Percentiles rank a stretch among this genome's conserved stretches.
These are phyloP conservation scores for Xylaria longipes DNA, from an alignment of 495 filamentous ascomycete genomes.

Conservation along the genomic window DNA sequence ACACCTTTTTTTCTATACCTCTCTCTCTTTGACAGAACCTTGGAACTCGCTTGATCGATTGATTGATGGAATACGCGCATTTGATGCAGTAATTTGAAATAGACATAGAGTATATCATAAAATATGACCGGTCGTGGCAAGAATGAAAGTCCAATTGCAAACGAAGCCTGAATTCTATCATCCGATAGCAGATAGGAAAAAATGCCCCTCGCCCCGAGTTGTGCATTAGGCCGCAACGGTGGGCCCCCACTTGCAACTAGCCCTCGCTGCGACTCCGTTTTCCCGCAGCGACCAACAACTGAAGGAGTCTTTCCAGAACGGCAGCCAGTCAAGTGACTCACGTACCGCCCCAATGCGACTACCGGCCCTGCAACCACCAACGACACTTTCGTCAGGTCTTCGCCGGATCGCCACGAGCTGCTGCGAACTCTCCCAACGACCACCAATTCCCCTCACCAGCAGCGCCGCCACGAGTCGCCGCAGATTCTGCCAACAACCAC, in stretches of 20 bases:
- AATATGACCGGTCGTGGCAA: neutral
- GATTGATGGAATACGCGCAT: neutral
- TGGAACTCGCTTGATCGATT: too few species aligned
- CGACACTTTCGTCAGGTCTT: constrained; percentile 15
- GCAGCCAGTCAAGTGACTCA: constrained; percentile 27
- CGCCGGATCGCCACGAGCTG: constrained; percentile 3
- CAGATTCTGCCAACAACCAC: constrained; percentile 1
- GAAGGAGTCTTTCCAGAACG: constrained; percentile 16
- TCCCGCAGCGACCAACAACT: constrained; percentile 5
- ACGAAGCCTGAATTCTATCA: neutral
- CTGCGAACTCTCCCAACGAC: neutral
- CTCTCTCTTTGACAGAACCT: neutral
- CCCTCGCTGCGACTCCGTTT: constrained; percentile 17
- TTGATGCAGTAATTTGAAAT: neutral
- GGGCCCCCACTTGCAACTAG: constrained; percentile 22
- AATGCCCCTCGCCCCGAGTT: constrained; percentile 28
- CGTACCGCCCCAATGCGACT: constrained; percentile 28
- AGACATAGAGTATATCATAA: neutral
- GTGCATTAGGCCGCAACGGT: constrained; percentile 20
- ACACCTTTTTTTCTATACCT: neutral
- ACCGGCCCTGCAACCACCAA: constrained; percentile 7
- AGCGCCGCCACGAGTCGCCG: neutral
- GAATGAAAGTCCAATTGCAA: neutral
- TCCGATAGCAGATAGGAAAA: neutral
- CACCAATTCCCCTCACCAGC: neutral